Evolutionary conservation across 257 asterid genomes (phyloP).

Genomic region (Ehretia macrophylla): DNA sequence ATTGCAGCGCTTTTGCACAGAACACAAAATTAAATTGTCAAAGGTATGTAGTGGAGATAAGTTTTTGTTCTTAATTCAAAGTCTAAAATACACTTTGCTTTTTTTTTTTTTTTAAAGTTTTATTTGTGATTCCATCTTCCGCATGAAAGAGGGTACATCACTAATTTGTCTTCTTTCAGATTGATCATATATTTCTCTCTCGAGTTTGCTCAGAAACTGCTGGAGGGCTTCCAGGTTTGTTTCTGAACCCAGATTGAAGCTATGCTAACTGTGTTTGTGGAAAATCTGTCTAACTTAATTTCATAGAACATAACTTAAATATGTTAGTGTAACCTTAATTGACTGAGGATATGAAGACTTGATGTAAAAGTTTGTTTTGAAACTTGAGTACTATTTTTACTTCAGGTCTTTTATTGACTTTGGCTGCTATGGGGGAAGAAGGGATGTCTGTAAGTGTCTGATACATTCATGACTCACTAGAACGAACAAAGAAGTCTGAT

Average conservation of each 20-base stretch:
- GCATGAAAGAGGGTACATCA: not conserved
- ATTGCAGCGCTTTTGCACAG: conserved; percentile 93
- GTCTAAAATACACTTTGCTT: not conserved
- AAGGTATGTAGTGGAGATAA: too few relatives aligned
- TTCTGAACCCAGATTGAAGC: too few relatives aligned
- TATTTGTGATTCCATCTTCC: not conserved
- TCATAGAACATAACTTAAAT: too few relatives aligned
- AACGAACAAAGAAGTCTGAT: too few relatives aligned
- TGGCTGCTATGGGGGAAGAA: conserved; percentile 91
- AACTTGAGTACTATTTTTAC: not conserved
- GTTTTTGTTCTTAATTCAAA: too few relatives aligned
- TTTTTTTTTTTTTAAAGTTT: too few relatives aligned
- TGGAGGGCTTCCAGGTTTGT: conserved; percentile 96
- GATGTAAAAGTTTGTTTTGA: too few relatives aligned
- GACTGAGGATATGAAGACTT: too few relatives aligned
- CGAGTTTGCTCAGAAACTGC: conserved; percentile 99
- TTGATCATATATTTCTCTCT: conserved; percentile 92
- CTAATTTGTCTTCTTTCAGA: conserved; percentile 41
- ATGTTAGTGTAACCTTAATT: too few relatives aligned
- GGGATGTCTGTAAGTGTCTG: conserved; percentile 73
- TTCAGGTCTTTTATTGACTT: conserved; percentile 86
- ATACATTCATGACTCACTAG: too few relatives aligned
- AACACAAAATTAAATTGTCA: conserved; percentile 86
- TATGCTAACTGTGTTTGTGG: too few relatives aligned
- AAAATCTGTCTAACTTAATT: not conserved